Percentiles rank a stretch among this genome's conserved stretches.
Evolutionary conservation across 106 monocot genomes (phyloP).

Genomic region (Apostasia shenzhenica): DNA sequence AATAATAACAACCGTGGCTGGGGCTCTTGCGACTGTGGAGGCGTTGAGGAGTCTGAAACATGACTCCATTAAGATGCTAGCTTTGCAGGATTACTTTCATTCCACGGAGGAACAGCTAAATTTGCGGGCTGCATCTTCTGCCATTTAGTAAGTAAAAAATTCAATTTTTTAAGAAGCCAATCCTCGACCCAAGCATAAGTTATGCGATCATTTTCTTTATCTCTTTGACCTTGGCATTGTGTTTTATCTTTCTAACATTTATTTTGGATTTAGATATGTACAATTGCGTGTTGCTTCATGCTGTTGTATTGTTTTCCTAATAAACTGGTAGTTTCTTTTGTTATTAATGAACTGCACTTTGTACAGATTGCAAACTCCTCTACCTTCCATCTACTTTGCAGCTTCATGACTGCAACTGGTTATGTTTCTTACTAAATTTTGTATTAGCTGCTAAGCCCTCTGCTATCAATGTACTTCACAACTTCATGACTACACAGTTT

Average conservation of each 20-base stretch:
- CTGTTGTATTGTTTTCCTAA: not conserved
- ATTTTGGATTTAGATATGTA: not conserved
- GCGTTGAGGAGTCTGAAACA: constrained; percentile 78
- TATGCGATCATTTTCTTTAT: too few relatives aligned
- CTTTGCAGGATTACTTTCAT: constrained; percentile 86
- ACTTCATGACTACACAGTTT: too few relatives aligned
- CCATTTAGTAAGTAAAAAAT: constrained; percentile 5
- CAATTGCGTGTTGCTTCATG: not conserved
- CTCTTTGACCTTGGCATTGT: not conserved
- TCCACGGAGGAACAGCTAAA: constrained; percentile 12
- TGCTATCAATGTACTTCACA: too few relatives aligned
- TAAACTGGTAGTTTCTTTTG: not conserved
- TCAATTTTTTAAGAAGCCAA: not conserved
- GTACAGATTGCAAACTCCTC: too few relatives aligned
- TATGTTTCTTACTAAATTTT: too few relatives aligned
- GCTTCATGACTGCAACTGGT: too few relatives aligned
- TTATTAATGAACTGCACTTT: too few relatives aligned
- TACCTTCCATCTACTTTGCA: too few relatives aligned
- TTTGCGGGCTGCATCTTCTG: constrained; percentile 44
- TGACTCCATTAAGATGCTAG: constrained; percentile 62
- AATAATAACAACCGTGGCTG: constrained; percentile 89
- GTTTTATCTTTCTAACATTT: not conserved
- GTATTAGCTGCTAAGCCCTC: too few relatives aligned
- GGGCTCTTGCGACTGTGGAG: constrained; percentile 76
- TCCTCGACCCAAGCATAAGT: too few relatives aligned